Evolutionary conservation across 768 basidiomycete genomes (phyloP).

Genomic region (Filobasidium floriforme): DNA sequence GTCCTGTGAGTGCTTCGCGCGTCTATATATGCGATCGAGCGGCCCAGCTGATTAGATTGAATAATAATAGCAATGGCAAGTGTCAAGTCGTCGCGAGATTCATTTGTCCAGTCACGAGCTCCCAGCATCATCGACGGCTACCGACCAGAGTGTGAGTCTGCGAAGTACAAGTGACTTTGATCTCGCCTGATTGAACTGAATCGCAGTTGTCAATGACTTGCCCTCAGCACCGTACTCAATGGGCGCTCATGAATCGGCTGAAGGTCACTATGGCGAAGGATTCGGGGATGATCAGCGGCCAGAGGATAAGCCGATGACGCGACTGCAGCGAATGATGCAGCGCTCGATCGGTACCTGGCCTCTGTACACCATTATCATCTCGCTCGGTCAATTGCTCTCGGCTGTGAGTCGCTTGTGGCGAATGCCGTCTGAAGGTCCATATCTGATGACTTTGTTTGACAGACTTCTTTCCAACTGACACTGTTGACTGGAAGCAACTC

Average conservation of each 20-base stretch:
- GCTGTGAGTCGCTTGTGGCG: slow-evolving; percentile 24
- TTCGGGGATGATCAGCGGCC: slow-evolving; percentile 47
- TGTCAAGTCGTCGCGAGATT: slow-evolving; percentile 40
- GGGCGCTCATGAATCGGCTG: slow-evolving; percentile 37
- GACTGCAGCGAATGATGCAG: slow-evolving; percentile 74
- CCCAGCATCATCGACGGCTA: slow-evolving; percentile 43
- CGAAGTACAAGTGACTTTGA: background rate
- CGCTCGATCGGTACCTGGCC: slow-evolving; percentile 80
- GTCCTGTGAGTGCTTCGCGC: slow-evolving; percentile 48
- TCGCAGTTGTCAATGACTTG: slow-evolving; percentile 21
- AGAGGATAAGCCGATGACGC: slow-evolving; percentile 64
- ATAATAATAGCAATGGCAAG: slow-evolving; percentile 29
- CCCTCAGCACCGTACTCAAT: slow-evolving; percentile 28
- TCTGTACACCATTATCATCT: slow-evolving; percentile 81
- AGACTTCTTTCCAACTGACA: slow-evolving; percentile 81
- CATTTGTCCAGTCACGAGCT: slow-evolving; percentile 39
- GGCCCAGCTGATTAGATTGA: background rate
- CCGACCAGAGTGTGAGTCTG: slow-evolving; percentile 64
- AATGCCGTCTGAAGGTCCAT: background rate
- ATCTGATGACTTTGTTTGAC: background rate
- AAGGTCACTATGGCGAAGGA: slow-evolving; percentile 13
- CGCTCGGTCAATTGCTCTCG: slow-evolving; percentile 61
- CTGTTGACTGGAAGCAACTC: slow-evolving; percentile 78
- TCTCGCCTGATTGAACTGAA: slow-evolving; percentile 14
- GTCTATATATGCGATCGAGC: background rate